Evolutionary conservation across 2,329 filamentous ascomycete genomes (phyloP).

Genomic region (Stachybotrys elegans): DNA sequence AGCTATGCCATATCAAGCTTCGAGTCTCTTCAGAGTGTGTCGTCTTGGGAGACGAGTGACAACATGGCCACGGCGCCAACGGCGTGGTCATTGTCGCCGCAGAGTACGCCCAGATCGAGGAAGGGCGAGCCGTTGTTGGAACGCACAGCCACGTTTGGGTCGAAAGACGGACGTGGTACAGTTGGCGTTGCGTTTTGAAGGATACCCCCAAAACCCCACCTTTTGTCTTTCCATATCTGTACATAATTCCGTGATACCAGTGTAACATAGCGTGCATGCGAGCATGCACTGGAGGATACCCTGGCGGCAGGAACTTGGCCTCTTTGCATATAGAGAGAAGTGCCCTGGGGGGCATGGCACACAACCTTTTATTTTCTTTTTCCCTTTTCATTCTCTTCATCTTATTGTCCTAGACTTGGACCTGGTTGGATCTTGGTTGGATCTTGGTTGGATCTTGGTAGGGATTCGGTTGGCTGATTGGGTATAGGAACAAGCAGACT

Average conservation of each 20-base stretch:
- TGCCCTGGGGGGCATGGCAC: too few species aligned
- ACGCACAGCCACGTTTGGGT: slow-evolving; percentile 25
- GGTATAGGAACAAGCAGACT: too few species aligned
- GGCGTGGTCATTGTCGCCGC: slow-evolving; percentile 44
- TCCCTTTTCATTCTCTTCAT: too few species aligned
- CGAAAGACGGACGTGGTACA: slow-evolving; percentile 13
- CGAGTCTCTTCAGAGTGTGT: slow-evolving; percentile 42
- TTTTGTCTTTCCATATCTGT: slow-evolving; percentile 5
- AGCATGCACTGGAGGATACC: slow-evolving; percentile 9
- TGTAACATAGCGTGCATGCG: slow-evolving; percentile 10
- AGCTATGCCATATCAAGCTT: slow-evolving; percentile 32
- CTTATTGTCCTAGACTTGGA: too few species aligned
- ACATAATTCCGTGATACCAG: slow-evolving; percentile 17
- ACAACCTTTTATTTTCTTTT: too few species aligned
- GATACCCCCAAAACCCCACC: slow-evolving; percentile 12
- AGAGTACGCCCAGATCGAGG: slow-evolving; percentile 35
- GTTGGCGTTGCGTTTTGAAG: slow-evolving; percentile 24
- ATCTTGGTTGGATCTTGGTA: too few species aligned
- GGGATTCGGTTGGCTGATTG: too few species aligned
- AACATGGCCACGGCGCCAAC: slow-evolving; percentile 38
- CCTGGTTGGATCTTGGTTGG: too few species aligned
- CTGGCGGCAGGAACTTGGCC: too few species aligned
- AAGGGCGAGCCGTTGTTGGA: slow-evolving; percentile 34
- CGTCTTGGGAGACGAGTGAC: slow-evolving; percentile 45
- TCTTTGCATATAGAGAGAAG: too few species aligned